These are phyloP conservation scores for Myriosclerotinia duriaeana DNA, from an alignment of 2,329 filamentous ascomycete species.

Conservation along the genomic window DNA sequence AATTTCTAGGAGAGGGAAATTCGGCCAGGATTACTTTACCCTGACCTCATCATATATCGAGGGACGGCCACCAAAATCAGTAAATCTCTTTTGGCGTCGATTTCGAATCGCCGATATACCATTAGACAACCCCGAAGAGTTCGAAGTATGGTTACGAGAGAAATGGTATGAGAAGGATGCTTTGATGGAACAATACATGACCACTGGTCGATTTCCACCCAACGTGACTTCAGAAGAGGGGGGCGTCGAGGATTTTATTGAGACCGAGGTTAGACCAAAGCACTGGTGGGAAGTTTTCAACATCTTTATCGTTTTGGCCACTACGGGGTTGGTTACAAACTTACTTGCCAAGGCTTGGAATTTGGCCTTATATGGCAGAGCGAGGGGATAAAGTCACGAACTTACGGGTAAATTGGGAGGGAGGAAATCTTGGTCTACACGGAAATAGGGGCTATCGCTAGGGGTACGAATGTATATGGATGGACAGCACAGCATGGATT, in stretches of 20 bases:
- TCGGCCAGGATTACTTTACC: slow-evolving; percentile 88
- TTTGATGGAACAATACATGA: slow-evolving; percentile 78
- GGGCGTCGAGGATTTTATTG: slow-evolving; percentile 35
- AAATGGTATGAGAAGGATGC: slow-evolving; percentile 92
- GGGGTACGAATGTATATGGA: slow-evolving; percentile 11
- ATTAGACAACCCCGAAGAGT: slow-evolving; percentile 68
- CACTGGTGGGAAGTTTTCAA: slow-evolving; percentile 40
- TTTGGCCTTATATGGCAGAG: slow-evolving; percentile 5
- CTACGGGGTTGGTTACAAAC: slow-evolving; percentile 36
- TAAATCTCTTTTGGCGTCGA: slow-evolving; percentile 94
- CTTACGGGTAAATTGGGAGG: background rate
- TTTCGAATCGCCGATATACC: slow-evolving; percentile 81
- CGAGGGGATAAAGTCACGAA: background rate
- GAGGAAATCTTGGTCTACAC: background rate
- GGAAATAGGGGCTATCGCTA: background rate
- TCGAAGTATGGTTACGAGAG: slow-evolving; percentile 80
- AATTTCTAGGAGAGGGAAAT: slow-evolving; percentile 59
- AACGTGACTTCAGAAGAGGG: slow-evolving; percentile 27
- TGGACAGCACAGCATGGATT: slow-evolving; percentile 13
- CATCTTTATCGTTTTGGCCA: slow-evolving; percentile 39
- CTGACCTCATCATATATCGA: slow-evolving; percentile 84
- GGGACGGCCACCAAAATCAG: slow-evolving; percentile 85
- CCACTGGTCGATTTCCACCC: slow-evolving; percentile 73
- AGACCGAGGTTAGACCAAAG: slow-evolving; percentile 39
- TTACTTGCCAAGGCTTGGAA: slow-evolving; percentile 34